Evolutionary conservation across 2,329 filamentous ascomycete genomes (phyloP), one percentile per base, ranked within the genome.

Genomic region (Aspergillus costaricaensis): DNA sequence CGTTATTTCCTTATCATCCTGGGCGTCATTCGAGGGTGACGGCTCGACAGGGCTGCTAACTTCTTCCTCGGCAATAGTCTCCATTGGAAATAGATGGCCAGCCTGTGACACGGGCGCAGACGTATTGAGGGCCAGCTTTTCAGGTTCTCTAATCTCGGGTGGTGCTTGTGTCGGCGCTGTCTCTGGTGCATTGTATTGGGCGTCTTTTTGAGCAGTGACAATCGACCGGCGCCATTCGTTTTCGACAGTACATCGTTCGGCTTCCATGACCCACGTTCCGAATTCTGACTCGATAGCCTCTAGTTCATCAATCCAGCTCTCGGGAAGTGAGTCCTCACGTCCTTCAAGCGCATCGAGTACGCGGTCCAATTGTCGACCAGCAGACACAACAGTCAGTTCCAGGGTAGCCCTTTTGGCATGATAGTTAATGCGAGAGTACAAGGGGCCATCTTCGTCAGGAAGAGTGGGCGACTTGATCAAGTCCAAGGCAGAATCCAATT

Each of bases 311-410:
- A 98, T 86, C 95, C 94, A 99, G 27, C 80, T 74, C 43, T 96
- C 90, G 0, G 95, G 95, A 9, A 99, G 80, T 0, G 90, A 91
- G 70, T 99, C 95, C 47, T 89, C 83, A 57, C 88, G 83, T 1
- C 92, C 93, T 75, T 98, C 95, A 2, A 98, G 82, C 32, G 86
- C 84, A 75, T 99, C 93, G 14, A 99, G 83, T 85, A 97, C 92
- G 54, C 83, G 86, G 74, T 99, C 95, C 62, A 98, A 82, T 41
- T 87, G 84, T 51, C 84, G 84, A 0, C 91, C 94, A 0, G 92
- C 83, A 38, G 83, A 83, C 14, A 85, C 81, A 36, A 97, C 86
- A 66, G 90, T 90, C 32, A 84, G 79, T 59, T 89, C 86, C 32
- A 98, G 79, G 8, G 87, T 81, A 2, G 85, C 76, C 52, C 76